Conservation (phyloP, 495 filamentous ascomycete genomes). For the Paragyromitra xinjiangensis region DNA sequence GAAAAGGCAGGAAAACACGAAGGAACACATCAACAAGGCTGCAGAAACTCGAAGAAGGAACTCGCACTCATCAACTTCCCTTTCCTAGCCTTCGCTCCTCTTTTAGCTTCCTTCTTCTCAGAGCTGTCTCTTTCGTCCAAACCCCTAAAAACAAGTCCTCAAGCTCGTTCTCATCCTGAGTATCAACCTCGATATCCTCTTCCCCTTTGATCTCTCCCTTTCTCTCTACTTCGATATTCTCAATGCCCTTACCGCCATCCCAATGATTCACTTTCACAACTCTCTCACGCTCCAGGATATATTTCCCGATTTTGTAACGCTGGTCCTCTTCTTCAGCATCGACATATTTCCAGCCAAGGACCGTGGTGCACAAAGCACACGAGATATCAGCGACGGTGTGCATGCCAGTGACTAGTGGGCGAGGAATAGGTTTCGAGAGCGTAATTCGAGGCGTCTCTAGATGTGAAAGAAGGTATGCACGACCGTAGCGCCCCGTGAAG, state of each 20-base stretch:
- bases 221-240: slow-evolving; percentile 30
- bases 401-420: slow-evolving; percentile 66
- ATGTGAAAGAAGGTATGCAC: slow-evolving; percentile 82
- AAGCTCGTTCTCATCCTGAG: slow-evolving; percentile 91
- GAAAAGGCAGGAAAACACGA: neutral
- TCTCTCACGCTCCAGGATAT: slow-evolving; percentile 87
- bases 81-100: slow-evolving; percentile 52
- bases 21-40: neutral
- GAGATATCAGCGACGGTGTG: slow-evolving; percentile 66
- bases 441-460: slow-evolving; percentile 56
- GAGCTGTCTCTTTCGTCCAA: slow-evolving; percentile 78
- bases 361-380: slow-evolving; percentile 70
- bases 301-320: slow-evolving; percentile 93
- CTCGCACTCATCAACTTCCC: slow-evolving; percentile 17
- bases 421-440: slow-evolving; percentile 58
- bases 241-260: slow-evolving; percentile 73
- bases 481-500: slow-evolving; percentile 86
- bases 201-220: slow-evolving; percentile 20
- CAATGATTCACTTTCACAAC: slow-evolving; percentile 64
- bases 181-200: slow-evolving; percentile 75
- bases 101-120: slow-evolving; percentile 69
- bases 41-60: neutral
- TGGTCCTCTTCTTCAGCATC: slow-evolving; percentile 81
- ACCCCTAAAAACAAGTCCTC: slow-evolving; percentile 90
- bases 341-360: slow-evolving; percentile 94